Base-by-base conservation (phyloP, 202 grass and related monocot species). In the Elaeis oleifera region DNA sequence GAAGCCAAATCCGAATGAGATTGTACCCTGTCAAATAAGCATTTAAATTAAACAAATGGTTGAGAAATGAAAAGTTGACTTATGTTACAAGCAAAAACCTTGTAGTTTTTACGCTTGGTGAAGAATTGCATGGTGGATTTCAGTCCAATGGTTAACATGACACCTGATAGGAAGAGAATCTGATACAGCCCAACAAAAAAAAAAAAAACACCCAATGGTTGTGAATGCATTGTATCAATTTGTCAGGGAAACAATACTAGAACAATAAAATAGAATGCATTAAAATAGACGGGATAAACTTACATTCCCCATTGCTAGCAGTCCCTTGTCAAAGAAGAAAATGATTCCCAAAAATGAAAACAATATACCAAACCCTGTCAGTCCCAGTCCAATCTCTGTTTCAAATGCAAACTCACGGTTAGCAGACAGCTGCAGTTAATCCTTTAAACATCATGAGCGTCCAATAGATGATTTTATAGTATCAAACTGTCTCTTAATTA, bases 41-140 rank as follows among this genome's bases (percentile, higher is more conserved):
- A 56, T 54, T 65, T 51, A n/a, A 58, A 60, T 71, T n/a, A 69
- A 28, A 60, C 11, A 66, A 50, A 14, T 8, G 11, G n/a, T 68
- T 13, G 36, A 14, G 36, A 66, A 36, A 5, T 76, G 50, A 27
- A 17, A 59, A 23, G 69, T 21, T 2, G 28, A 79, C 60, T 52
- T 23, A 5, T 61, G 66, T 51, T 19, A 1, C 59, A 19, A 51
- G 1, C 32, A 20, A 44, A 44, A 71, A 97, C 92, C 92, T 99
- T 99, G 69, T 92, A 99, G 66, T 99, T 99, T 60, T 99, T 99
- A 65, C 82, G 94, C 56, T 92, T 99, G 63, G 79, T 81, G 65
- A 99, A 99, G 75, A 99, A 99, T 48, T 99, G 94, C 85, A 92
- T 89, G 25, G 94, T 92, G 74, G 94, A 99, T 76, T 92, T 99